Evolutionary conservation across 306 rosid species (phyloP), one percentile per base, ranked within the genome.

Genomic region (Adenanthera pavonina): DNA sequence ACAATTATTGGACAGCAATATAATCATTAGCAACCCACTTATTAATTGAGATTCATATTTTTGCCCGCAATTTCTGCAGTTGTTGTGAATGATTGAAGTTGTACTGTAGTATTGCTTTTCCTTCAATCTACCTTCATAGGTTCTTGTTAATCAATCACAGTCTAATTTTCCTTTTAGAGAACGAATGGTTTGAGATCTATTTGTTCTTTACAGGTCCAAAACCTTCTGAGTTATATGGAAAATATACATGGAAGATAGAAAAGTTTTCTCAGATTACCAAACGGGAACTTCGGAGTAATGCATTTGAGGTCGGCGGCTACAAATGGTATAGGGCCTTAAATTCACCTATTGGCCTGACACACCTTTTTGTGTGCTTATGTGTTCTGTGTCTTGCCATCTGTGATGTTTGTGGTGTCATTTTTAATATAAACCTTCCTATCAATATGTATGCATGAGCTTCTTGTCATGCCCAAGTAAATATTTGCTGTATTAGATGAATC

Each of bases 211-310:
- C 83, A 94, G 97, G 99, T 79, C 92, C 74, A 64, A 96, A 94
- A 81, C 99, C 99, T 25, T 90, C 97, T 2, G 92, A 89, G 48
- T 85, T 96, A 74, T 96, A 84, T 74, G 99, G 95, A 79, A 96
- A 86, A 86, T 86, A 94, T 83, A 96, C 99, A 5, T 96, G 99
- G 99, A 94, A 86, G 92, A 96, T 96, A 86, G 99, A 96, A 83
- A 96, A 96, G 53, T 96, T 96, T 91, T 91, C 97, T 70, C 97
- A 96, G 88, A 92, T 89, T 86, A 92, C 90, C 94, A 94, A 96
- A 88, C 88, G 97, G 85, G 99, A 96, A 81, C 99, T 96, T 86
- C 97, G 97, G 69, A 94, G 99, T 80, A 89, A 84, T 86, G 95
- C 96, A 51, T 96, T 96, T 90, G 97, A 96, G 85, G 98, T 94